Base-by-base conservation (phyloP, 768 basidiomycete species). In the Lepiota brunneoincarnata region DNA sequence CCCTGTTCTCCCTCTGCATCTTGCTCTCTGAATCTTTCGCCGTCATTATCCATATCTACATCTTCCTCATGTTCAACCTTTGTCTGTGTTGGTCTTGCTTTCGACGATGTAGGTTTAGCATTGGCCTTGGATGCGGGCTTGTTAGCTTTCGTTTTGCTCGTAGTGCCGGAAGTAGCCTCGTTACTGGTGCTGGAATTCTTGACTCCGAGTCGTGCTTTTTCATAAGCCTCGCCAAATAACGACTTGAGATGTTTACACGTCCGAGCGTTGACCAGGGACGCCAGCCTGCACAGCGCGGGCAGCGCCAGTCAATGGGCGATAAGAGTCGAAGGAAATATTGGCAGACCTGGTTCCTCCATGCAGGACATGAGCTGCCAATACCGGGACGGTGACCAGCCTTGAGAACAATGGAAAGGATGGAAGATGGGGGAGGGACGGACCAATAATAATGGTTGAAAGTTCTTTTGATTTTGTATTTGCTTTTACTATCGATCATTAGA, bases 191-290 rank as follows among this genome's bases (percentile, higher is more conserved):
- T n/a, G n/a, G 40, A 51, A 12, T 17, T 26, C 43, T 34, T 54
- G 37, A 21, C 20, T 11, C 28, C 35, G 24, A 39, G 15, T 20
- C 43, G 54, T 1, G 21, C 43, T 44, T 62, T 64, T 57, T 76
- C 75, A 59, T 77, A 76, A 31, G 61, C 65, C n/a, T 75, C 72
- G 4, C 76, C 76, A 6, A 77, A 66, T 18, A 76, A 58, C 12
- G 67, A 56, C 43, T 67, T 67, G n/a, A 77, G 62, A 48, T 77
- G 75, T 51, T 76, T 75, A 63, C 76, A 78, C 15, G 72, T 69
- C 14, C 75, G 71, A 9, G 74, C 74, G 56, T 75, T 72, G 21
- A 72, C 66, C n/a, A 3, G 75, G 74, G 28, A 53, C 24, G 14
- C 44, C 24, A 15, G 52, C 23, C 52, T 53, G 41, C 9, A 17